phyloP scores from a whole-genome alignment of 768 basidiomycete species.

The Sistotremastrum niveocremeum region DNA sequence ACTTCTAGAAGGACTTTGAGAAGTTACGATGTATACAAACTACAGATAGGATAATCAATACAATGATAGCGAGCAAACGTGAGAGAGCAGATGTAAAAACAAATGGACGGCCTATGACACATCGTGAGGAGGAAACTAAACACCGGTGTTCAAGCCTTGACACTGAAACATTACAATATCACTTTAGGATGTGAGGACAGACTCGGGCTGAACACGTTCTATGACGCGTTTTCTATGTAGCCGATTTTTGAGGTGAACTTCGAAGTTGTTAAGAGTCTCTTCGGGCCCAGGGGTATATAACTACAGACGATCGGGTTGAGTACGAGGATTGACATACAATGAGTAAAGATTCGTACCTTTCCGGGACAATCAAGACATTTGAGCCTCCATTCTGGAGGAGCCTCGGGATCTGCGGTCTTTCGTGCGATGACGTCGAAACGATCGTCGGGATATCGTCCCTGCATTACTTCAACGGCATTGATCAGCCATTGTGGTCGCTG shows the following conservation, averaged over 20 bases:
- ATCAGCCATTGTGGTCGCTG: slow-evolving; percentile 61
- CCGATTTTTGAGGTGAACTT: slow-evolving; percentile 83
- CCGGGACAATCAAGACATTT: slow-evolving; percentile 89
- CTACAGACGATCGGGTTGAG: slow-evolving; percentile 22
- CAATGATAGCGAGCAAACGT: no score
- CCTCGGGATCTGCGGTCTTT: slow-evolving; percentile 37
- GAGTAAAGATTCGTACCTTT: slow-evolving; percentile 42
- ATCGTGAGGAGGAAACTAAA: no score
- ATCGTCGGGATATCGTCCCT: slow-evolving; percentile 66
- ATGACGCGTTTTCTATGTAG: slow-evolving; percentile 66
- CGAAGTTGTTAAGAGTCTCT: slow-evolving; percentile 79
- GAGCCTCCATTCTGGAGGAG: slow-evolving; percentile 70
- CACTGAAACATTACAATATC: no score
- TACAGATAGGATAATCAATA: no score
- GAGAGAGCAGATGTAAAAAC: no score
- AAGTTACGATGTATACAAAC: no score
- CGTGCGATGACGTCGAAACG: slow-evolving; percentile 65
- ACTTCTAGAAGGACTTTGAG: no score
- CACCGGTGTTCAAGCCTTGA: no score
- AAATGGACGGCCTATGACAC: no score
- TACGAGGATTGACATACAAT: not conserved
- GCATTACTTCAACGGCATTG: slow-evolving; percentile 53
- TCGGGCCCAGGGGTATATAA: slow-evolving; percentile 85
- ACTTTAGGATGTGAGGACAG: no score
- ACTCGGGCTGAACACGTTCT: slow-evolving; percentile 25